Evolutionary conservation across 2,329 filamentous ascomycete species (phyloP).

Genomic region (Nectriaceae sp.): DNA sequence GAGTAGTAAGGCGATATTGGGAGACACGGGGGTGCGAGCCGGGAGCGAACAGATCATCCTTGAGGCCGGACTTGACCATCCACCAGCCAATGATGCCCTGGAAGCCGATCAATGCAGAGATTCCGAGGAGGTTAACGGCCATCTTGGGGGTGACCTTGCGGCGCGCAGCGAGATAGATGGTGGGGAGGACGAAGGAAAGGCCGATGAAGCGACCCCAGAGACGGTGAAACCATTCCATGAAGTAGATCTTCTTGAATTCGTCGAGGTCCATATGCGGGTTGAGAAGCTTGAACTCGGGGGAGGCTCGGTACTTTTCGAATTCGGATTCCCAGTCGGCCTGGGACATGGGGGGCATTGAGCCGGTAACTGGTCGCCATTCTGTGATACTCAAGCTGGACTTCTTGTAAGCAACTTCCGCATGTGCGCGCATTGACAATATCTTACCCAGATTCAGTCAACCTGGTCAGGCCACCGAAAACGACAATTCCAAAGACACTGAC

Average conservation of each 20-base stretch:
- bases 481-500: constrained; percentile 96
- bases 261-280: constrained; percentile 91
- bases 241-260: constrained; percentile 99
- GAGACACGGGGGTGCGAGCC: constrained; percentile 90
- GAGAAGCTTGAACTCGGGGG: constrained; percentile 87
- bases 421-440: constrained; percentile 17
- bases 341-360: constrained; percentile 81
- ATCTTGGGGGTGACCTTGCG: constrained; percentile 77
- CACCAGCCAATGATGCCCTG: constrained; percentile 98
- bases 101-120: constrained; percentile 87
- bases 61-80: constrained; percentile 98
- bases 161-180: constrained; percentile 82
- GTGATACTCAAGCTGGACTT: constrained; percentile 83
- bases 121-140: constrained; percentile 76
- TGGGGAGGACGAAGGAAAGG: constrained; percentile 84
- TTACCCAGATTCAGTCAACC: constrained; percentile 94
- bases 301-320: constrained; percentile 88
- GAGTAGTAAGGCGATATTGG: constrained; percentile 89
- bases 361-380: constrained; percentile 97
- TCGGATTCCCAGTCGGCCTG: constrained; percentile 85
- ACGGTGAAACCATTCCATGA: constrained; percentile 97
- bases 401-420: not conserved
- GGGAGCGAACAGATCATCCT: constrained; percentile 91
- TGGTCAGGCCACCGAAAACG: constrained; percentile 88
- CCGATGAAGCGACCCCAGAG: constrained; percentile 94